phyloP scores from a whole-genome alignment of 2,329 filamentous ascomycete species.

The Trichoderma asperellum region DNA sequence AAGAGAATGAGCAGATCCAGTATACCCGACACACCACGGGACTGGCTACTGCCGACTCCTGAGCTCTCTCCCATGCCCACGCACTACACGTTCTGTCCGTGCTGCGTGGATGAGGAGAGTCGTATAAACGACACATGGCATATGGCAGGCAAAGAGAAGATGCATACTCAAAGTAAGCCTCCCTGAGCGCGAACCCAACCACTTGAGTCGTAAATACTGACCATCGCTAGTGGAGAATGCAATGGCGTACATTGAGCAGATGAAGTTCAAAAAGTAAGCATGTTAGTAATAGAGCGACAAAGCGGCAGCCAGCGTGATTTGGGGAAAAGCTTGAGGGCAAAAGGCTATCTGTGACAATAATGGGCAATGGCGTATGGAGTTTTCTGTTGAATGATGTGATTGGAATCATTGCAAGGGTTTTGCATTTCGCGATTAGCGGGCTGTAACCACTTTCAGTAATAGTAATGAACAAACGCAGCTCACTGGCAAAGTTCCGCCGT shows the following conservation, averaged over 20 bases:
- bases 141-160: slow-evolving; percentile 27
- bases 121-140: slow-evolving; percentile 29
- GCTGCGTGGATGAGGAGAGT: slow-evolving; percentile 25
- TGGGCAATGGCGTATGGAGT: slow-evolving; percentile 14
- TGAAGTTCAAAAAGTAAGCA: slow-evolving; percentile 17
- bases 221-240: slow-evolving; percentile 26
- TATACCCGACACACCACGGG: slow-evolving; percentile 24
- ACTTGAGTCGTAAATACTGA: slow-evolving; percentile 22
- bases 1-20: slow-evolving; percentile 1
- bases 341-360: slow-evolving; percentile 5
- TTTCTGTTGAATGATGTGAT: slow-evolving; percentile 14
- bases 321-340: not conserved
- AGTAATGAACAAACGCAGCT: slow-evolving; percentile 15
- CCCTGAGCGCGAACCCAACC: not conserved
- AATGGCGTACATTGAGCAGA: slow-evolving; percentile 26
- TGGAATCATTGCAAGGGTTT: slow-evolving; percentile 4
- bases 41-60: slow-evolving; percentile 23
- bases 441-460: slow-evolving; percentile 17
- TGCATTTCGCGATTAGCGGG: slow-evolving; percentile 13
- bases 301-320: not conserved
- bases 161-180: slow-evolving; percentile 28
- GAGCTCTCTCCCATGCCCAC: slow-evolving; percentile 27
- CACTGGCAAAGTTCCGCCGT: not conserved
- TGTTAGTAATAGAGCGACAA: not conserved
- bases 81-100: slow-evolving; percentile 27